Evolutionary conservation across 192 early-diverging fungal species (phyloP), one percentile per base, ranked within the genome.

Genomic region (Coemansia sp.): DNA sequence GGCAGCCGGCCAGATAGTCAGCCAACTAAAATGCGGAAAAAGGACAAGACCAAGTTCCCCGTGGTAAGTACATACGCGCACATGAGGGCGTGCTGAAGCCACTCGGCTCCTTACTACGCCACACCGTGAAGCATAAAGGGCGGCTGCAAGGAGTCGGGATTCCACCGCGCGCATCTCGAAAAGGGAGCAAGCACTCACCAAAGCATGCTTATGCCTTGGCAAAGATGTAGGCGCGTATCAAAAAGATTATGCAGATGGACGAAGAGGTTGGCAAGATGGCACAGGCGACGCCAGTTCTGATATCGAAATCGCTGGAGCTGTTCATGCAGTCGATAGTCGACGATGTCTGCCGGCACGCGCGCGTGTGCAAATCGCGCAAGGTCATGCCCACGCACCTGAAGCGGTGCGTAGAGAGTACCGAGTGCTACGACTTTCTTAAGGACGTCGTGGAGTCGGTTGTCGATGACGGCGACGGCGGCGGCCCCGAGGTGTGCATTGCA

Each of bases 171-270:
- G 43, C 43, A 46, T 24, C 14, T 24, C n/a, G 21, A 22, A 11
- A 9, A 12, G 8, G 21, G 24, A 50, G 46, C 26, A 15, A 7
- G 46, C 46, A 50, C 46, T 27, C 15, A 50, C 27, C n/a, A 27
- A 27, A 14, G 2, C 29, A 4, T 4, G 2, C 29, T 4, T 7
- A 32, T 7, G 29, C 29, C 7, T 2, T 32, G 29, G 29, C 29
- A 7, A n/a, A 32, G 29, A 14, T 40, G 42, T 80, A 98, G 94
- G 95, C 94, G 17, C 89, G 97, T 36, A 99, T 99, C 82, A 99
- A 99, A 72, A 96, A 97, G 86, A 99, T 99, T 60, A 99, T 99
- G 97, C 92, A 97, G 68, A 86, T 91, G 78, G 97, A 99, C 74
- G 97, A 99, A 48, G 97, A 99, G 67, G 94, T 99, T 2, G 97